A percentile compares a stretch with the other conserved stretches of the same genome.
Conservation (phyloP, 768 basidiomycete genomes). For the Filobasidium floriforme region DNA sequence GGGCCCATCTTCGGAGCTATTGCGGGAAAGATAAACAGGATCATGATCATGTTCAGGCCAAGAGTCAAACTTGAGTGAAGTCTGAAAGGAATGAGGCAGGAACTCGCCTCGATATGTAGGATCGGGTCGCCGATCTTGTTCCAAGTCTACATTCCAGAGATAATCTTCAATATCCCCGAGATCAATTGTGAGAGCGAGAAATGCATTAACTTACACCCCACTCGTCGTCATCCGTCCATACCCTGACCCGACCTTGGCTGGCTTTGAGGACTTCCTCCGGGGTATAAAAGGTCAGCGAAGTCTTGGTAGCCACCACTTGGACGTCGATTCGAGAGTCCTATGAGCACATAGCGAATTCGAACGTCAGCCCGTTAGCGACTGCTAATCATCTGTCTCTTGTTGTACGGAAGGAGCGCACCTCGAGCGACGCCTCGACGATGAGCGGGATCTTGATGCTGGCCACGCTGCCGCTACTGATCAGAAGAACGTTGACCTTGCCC, state of each 20-base stretch:
- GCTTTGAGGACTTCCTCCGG: slow-evolving; percentile 50
- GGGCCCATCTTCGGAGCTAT: slow-evolving; percentile 67
- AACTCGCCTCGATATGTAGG: slow-evolving; percentile 83
- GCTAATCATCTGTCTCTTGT: too few species aligned
- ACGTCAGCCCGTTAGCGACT: too few species aligned
- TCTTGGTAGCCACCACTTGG: slow-evolving; percentile 73
- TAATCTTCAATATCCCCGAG: too few species aligned
- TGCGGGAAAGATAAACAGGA: not conserved
- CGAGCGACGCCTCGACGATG: slow-evolving; percentile 52
- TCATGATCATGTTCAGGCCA: not conserved
- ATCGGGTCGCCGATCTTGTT: slow-evolving; percentile 83
- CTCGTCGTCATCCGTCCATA: slow-evolving; percentile 84
- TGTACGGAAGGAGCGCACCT: not conserved
- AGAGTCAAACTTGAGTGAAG: not conserved
- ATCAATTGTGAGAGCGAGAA: too few species aligned
- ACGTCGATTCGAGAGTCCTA: slow-evolving; percentile 51
- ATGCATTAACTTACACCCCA: slow-evolving; percentile 84
- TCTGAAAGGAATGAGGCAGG: not conserved
- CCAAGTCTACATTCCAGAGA: slow-evolving; percentile 50
- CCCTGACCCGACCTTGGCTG: slow-evolving; percentile 19
- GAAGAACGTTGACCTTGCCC: slow-evolving; percentile 54
- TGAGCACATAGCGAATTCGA: not conserved
- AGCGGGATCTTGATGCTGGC: slow-evolving; percentile 88
- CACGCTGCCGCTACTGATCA: slow-evolving; percentile 89
- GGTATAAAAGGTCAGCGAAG: slow-evolving; percentile 70